Conservation (phyloP, 441 rosid species). For the Gossypium gossypioides region DNA sequence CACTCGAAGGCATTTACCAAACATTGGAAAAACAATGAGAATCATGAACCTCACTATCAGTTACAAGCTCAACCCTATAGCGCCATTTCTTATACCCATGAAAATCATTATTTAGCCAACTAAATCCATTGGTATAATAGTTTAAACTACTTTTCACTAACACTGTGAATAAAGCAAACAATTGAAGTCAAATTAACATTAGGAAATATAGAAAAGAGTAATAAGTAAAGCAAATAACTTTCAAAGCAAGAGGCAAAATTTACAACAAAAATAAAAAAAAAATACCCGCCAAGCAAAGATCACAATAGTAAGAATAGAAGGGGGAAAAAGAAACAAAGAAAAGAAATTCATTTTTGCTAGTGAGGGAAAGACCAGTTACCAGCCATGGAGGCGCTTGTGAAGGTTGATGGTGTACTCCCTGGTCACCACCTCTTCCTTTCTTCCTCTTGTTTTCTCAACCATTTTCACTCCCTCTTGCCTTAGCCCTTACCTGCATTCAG, state of each 20-base stretch:
- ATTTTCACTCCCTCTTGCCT: slow-evolving; percentile 20
- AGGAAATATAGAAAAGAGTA: neutral
- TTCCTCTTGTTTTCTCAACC: slow-evolving; percentile 66
- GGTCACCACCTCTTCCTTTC: slow-evolving; percentile 84
- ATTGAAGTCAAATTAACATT: neutral
- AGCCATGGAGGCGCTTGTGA: slow-evolving; percentile 84
- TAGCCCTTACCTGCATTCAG: slow-evolving; percentile 22
- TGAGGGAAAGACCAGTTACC: slow-evolving; percentile 27
- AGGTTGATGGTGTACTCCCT: slow-evolving; percentile 85
- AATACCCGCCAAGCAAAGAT: neutral
- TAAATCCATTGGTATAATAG: neutral
- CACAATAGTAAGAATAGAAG: neutral
- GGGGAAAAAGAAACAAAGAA: neutral
- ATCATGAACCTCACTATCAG: neutral
- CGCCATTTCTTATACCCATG: neutral
- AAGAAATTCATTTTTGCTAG: neutral
- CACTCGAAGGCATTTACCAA: neutral
- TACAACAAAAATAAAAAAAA: neutral
- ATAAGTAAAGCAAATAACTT: neutral
- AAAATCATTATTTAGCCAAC: neutral
- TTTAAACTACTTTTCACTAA: neutral
- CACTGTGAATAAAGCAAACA: neutral
- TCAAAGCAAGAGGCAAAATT: neutral
- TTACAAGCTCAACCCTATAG: neutral
- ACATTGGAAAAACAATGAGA: neutral